These are phyloP conservation scores for Catharanthus roseus DNA, from an alignment of 257 asterid genomes.

Conservation along the genomic window DNA sequence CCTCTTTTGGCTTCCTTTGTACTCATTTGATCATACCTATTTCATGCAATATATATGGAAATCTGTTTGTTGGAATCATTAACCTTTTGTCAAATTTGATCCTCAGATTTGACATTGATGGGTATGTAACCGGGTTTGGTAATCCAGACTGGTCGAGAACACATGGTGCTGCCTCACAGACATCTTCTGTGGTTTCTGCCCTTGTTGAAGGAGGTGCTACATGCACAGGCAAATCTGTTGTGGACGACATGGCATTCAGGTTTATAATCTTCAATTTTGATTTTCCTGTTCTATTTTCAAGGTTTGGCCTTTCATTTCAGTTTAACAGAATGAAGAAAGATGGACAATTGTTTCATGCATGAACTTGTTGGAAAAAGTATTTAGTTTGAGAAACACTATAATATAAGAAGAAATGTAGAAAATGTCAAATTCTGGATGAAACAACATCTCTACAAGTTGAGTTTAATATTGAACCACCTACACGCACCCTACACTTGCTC, in stretches of 20 bases:
- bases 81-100: conserved; percentile 21
- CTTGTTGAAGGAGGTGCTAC: conserved; percentile 95
- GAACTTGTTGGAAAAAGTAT: not conserved
- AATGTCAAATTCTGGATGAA: not conserved
- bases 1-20: not conserved
- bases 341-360: not conserved
- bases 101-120: conserved; percentile 73
- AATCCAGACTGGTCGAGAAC: conserved; percentile 91
- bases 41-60: not conserved
- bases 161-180: conserved; percentile 66
- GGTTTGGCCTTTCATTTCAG: not conserved
- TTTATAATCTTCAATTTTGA: conserved; percentile 25
- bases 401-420: not conserved
- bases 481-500: too few species aligned
- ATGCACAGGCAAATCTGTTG: conserved; percentile 73
- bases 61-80: not conserved
- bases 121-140: conserved; percentile 88
- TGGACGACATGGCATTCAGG: conserved; percentile 92
- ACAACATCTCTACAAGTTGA: not conserved
- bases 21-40: not conserved
- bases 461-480: not conserved
- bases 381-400: not conserved
- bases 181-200: conserved; percentile 63
- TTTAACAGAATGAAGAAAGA: not conserved
- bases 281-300: not conserved